Evolutionary conservation across 768 basidiomycete genomes (phyloP).

Genomic region (Tylopilus sp.): DNA sequence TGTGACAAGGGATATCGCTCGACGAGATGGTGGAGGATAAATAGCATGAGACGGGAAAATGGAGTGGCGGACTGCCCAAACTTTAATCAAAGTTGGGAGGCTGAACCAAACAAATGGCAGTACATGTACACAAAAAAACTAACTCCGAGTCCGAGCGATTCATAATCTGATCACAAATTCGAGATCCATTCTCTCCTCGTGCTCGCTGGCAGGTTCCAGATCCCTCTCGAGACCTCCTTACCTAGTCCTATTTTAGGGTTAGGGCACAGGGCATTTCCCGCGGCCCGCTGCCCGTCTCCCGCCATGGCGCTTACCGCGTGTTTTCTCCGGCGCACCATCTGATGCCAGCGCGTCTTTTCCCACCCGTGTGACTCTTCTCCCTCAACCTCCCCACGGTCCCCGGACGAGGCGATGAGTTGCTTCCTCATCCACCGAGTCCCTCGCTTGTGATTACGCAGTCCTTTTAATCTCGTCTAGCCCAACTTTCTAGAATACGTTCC

Average conservation of each 20-base stretch:
- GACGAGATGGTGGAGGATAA: constrained; percentile 45
- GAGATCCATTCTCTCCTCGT: background rate
- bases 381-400: background rate
- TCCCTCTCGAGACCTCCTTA: background rate
- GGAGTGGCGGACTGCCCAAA: constrained; percentile 26
- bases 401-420: background rate
- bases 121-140: constrained; percentile 3
- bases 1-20: constrained; percentile 44
- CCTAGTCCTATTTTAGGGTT: constrained; percentile 22
- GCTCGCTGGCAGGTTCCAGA: constrained; percentile 11
- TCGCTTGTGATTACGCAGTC: constrained; percentile 10
- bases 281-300: constrained; percentile 16
- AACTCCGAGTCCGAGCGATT: constrained; percentile 17
- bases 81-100: constrained; percentile 26
- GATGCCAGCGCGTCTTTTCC: background rate
- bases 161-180: background rate
- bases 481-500: constrained; percentile 9
- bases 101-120: constrained; percentile 31
- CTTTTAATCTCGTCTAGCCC: constrained; percentile 2
- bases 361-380: background rate
- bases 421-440: background rate
- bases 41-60: constrained; percentile 42
- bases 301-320: constrained; percentile 20
- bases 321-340: constrained; percentile 11
- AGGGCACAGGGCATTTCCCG: constrained; percentile 26